Base-by-base conservation (phyloP, 768 basidiomycete genomes). In the Lactarius pseudohatsudake region DNA sequence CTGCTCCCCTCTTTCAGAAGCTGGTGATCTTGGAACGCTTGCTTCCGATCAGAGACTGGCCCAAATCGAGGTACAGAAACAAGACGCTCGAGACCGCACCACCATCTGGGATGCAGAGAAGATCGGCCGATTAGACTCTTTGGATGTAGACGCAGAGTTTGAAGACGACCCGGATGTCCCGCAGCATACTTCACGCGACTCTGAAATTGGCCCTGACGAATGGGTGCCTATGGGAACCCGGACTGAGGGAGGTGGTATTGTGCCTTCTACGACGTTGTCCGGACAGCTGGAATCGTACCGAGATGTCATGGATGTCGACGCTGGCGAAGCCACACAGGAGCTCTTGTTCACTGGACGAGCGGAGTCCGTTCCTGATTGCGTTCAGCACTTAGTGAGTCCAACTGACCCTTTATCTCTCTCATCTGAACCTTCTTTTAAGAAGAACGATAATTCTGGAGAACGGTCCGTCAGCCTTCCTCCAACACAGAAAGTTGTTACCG, bases 101-200 rank as follows among this genome's bases (percentile, higher is more conserved):
- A 76, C 92, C 30, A 84, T 87, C 10, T 94, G 91, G 90, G 81
- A 84, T 65, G 82, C 81, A 15, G 84, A 87, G 45, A 80, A 79
- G 59, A 57, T 64, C 13, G 53, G 70, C 36, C 50, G 70, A 38
- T 20, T 66, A 26, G 74, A 77, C 3, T 71, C 75, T 20, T 56
- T 65, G 22, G 86, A 86, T 61, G 70, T 73, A 16, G 88, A 90
- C 72, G 86, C 85, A 8, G 81, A 85, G 13, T 85, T 85, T 10
- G 87, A 89, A 59, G 83, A 83, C 30, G 85, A 87, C 70, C 78
- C 80, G 0, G 84, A 83, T 43, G 82, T 79, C 67, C 68, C 75
- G 43, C 59, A 28, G 40, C 68, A 63, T 45, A 74, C 74, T 57
- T 47, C 53, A 53, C 55, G 47, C 32, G 58, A 40, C 41, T 61